Evolutionary conservation across 148 eudicot genomes (phyloP).

Genomic region (Chenopodium quinoa): DNA sequence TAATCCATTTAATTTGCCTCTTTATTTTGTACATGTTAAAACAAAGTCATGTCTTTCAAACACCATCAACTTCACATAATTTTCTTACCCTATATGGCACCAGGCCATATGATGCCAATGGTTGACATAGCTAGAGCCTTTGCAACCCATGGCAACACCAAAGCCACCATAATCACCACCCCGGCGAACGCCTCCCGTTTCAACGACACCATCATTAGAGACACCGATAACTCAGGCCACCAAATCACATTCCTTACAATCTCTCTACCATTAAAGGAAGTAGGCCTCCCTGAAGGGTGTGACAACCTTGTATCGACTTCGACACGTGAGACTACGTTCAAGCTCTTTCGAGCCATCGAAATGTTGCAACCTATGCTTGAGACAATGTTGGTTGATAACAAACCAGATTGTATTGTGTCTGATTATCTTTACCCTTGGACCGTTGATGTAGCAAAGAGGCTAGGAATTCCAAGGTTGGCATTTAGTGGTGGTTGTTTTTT

Average conservation of each 20-base stretch:
- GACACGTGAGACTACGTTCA: conserved; percentile 41
- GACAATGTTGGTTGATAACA: conserved; percentile 15
- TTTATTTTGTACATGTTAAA: too few relatives aligned
- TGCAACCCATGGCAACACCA: conserved; percentile 31
- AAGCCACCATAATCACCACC: conserved; percentile 52
- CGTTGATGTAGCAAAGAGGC: conserved; percentile 27
- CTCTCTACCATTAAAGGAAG: conserved; percentile 32
- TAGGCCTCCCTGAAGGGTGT: conserved; percentile 51
- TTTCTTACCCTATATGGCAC: conserved; percentile 58
- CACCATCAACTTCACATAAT: conserved; percentile 28
- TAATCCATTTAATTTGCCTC: too few relatives aligned
- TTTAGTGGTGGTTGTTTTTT: conserved; percentile 56
- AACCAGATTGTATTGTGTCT: conserved; percentile 43
- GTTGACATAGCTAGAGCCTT: conserved; percentile 46
- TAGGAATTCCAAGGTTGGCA: conserved; percentile 42
- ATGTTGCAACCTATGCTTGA: conserved; percentile 43
- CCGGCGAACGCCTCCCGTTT: conserved; percentile 36
- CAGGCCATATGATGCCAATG: conserved; percentile 69
- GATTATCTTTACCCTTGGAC: conserved; percentile 58
- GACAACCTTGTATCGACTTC: conserved; percentile 42
- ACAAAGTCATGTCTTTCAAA: neutral
- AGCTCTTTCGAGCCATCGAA: conserved; percentile 43
- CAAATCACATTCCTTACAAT: conserved; percentile 31
- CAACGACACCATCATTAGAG: conserved; percentile 23
- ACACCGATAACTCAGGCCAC: conserved; percentile 6